Base-by-base conservation (phyloP, 2,329 filamentous ascomycete species). In the Orbilia oligospora region DNA sequence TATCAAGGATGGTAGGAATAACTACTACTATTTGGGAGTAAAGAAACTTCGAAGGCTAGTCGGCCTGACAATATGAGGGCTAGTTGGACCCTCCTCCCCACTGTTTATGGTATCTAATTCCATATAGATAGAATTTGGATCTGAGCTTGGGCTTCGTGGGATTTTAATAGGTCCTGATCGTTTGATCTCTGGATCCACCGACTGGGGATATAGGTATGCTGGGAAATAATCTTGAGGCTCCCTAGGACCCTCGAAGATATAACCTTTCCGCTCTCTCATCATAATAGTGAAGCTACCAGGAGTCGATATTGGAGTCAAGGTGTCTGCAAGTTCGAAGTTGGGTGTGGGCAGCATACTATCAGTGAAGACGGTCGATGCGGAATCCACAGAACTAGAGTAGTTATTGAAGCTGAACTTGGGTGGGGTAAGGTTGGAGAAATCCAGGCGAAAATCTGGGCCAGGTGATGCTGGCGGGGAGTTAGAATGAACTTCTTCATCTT, bases 141-240 rank as follows among this genome's bases (percentile, higher is more conserved):
- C 33, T 8, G 66, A 76, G 27, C 30, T 66, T 18, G 65, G 72
- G n/a, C 56, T 49, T 30, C 48, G 24, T 6, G 72, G 65, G 12
- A 70, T 76, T 5, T 51, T 46, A 9, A 76, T 66, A 3, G 72
- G 33, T 6, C 48, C 46, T 6, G 66, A 67, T 16, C 66, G 55
- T 44, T 70, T 65, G 27, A 70, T 58, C 8, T 70, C 72, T 12
- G 58, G 65, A 18, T 76, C 72, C 14, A 70, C 36, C 14, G 56
- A 56, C 38, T 76, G 65, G 2, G 56, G 48, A 20, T 56, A 70
- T 2, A 70, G 10, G 20, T 70, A 76, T 24, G 36, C 16, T 12
- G 72, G 72, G 14, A 76, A 76, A 14, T 76, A 70, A 24, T 76
- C 72, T 36, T 70, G 46, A 18, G 65, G 72, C 38, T 76, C 72